Base-by-base conservation (phyloP, 2,329 filamentous ascomycete species). In the Stagonosporopsis cucurbitacearum region DNA sequence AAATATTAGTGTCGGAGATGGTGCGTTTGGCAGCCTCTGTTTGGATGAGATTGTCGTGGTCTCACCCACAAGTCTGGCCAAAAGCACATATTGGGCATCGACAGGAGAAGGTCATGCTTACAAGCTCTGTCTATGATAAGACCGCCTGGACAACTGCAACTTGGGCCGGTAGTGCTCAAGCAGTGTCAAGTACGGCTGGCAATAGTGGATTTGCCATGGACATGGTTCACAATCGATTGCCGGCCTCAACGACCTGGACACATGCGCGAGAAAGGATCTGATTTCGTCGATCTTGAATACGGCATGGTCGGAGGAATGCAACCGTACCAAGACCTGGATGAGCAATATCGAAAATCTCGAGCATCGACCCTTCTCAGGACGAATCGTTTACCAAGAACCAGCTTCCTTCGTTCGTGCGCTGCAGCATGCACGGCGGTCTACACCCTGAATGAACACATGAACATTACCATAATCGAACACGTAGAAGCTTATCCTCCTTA, bases 401-500 rank as follows among this genome's bases (percentile, higher is more conserved):
- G 13, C 30, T 6, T 13, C 30, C 30, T 12, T 15, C 4, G 2
- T 39, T 19, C 22, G 37, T 17, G 12, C 26, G 26, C 26, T 30
- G 9, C 9, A 30, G 19, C 23, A 42, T 6, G 23, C 28, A 37
- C 50, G 23, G 25, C 25, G n/a, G 19, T 23, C 43, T n/a, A 33
- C 40, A 43, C n/a, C 30, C 7, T 32, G 30, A 8, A 8, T 19
- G 22, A 8, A 15, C 30, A 6, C 25, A n/a, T n/a, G 15, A 13
- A 23, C 12, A 43, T 43, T 54, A 54, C 39, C 44, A 35, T 19
- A 54, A 48, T 17, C 19, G 44, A 54, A 48, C 50, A 44, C 44
- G 30, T 37, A 43, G 37, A 4, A 17, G 23, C 37, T 54, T 54
- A 54, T 54, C 50, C 28, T 17, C 15, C 50, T 54, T 54, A 54